Percentiles rank a stretch among this genome's conserved stretches.
These are phyloP conservation scores for Breynia disticha DNA, from an alignment of 441 rosid species.

Conservation along the genomic window DNA sequence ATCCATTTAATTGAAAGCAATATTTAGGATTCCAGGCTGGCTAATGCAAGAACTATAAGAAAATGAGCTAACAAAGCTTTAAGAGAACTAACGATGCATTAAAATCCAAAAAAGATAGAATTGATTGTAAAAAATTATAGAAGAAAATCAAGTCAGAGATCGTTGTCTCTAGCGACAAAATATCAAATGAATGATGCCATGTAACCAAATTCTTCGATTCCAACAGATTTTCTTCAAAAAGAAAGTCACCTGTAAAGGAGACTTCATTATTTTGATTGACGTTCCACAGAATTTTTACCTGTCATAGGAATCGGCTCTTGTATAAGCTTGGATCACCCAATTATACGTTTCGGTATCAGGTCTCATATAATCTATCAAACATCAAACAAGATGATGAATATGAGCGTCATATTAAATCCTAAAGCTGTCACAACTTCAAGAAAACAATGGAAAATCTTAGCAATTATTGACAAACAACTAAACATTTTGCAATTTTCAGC, in stretches of 20 bases:
- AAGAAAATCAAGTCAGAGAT: no score
- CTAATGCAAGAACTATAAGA: no score
- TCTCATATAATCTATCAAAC: slow-evolving; percentile 66
- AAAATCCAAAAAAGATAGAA: not conserved
- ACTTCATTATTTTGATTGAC: not conserved
- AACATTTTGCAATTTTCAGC: no score
- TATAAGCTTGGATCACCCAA: slow-evolving; percentile 96
- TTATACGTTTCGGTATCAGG: slow-evolving; percentile 93
- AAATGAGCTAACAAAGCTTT: not conserved
- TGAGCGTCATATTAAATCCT: slow-evolving; percentile 7
- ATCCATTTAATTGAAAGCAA: not conserved
- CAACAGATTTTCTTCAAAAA: no score
- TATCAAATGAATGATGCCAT: no score
- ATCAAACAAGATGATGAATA: slow-evolving; percentile 19
- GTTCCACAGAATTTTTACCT: slow-evolving; percentile 44
- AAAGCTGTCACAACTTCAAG: not conserved
- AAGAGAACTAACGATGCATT: not conserved
- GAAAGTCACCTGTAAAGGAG: not conserved
- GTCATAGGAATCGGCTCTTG: slow-evolving; percentile 93
- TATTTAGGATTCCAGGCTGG: no score
- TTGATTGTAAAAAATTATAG: not conserved
- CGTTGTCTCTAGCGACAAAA: no score
- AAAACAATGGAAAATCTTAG: slow-evolving; percentile 1
- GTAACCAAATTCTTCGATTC: not conserved
- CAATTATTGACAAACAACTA: not conserved